phyloP scores from a whole-genome alignment of 1,139 yeast species.

The Magnusiomyces tetraspermus region DNA sequence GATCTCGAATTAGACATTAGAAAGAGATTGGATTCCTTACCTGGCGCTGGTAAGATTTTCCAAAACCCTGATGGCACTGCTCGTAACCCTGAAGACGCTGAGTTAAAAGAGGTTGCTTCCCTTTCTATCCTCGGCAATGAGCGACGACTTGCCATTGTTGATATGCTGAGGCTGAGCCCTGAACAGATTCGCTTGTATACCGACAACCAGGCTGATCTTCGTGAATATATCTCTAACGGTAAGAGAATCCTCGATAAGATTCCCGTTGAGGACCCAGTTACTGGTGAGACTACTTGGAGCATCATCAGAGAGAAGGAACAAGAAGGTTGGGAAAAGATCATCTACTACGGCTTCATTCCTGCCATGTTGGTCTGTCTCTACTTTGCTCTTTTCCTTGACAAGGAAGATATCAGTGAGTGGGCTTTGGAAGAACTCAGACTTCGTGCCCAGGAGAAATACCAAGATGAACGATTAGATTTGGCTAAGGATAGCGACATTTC shows the following conservation, averaged over 20 bases:
- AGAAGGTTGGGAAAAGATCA: slow-evolving; percentile 77
- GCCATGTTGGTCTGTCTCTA: slow-evolving; percentile 42
- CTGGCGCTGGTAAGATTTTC: slow-evolving; percentile 38
- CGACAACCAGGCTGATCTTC: slow-evolving; percentile 57
- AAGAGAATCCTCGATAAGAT: slow-evolving; percentile 71
- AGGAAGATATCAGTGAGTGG: slow-evolving; percentile 50
- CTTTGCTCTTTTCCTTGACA: slow-evolving; percentile 41
- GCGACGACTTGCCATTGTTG: slow-evolving; percentile 53
- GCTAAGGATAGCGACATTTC: slow-evolving; percentile 47
- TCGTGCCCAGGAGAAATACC: slow-evolving; percentile 64
- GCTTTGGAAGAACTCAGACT: slow-evolving; percentile 74
- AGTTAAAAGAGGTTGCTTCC: slow-evolving; percentile 65
- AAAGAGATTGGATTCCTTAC: slow-evolving; percentile 25
- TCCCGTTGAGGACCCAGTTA: slow-evolving; percentile 69
- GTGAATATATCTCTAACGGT: slow-evolving; percentile 47
- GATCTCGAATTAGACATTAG: slow-evolving; percentile 28
- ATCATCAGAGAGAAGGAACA: slow-evolving; percentile 64
- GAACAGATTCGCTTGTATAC: slow-evolving; percentile 51
- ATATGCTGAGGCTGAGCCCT: slow-evolving; percentile 46
- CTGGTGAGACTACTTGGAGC: slow-evolving; percentile 76
- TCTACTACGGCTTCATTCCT: slow-evolving; percentile 66
- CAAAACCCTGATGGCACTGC: slow-evolving; percentile 73
- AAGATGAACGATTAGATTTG: slow-evolving; percentile 46
- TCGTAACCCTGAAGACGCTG: slow-evolving; percentile 60
- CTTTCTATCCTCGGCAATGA: slow-evolving; percentile 54